phyloP scores from a whole-genome alignment of 2,329 filamentous ascomycete species.

The Trichoderma brevicompactum region DNA sequence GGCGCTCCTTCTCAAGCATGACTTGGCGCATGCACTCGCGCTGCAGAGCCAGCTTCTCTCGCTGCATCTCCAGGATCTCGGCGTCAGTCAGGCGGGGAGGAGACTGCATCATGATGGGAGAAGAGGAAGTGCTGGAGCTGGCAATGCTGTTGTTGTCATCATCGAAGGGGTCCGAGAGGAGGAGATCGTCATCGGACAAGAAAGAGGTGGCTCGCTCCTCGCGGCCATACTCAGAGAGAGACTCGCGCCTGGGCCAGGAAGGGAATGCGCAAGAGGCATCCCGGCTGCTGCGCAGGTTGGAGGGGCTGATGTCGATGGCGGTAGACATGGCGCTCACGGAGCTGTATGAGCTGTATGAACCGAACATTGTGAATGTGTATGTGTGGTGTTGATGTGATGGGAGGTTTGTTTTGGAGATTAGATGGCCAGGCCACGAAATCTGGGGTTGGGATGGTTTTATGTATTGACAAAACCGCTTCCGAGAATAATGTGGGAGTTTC shows the following conservation, averaged over 20 bases:
- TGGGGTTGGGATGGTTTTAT: conserved; percentile 12
- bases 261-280: conserved; percentile 59
- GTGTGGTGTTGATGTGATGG: background rate
- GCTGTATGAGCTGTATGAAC: conserved; percentile 56
- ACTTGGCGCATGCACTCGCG: conserved; percentile 57
- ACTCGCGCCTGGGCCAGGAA: conserved; percentile 61
- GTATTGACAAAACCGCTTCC: conserved; percentile 1
- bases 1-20: conserved; percentile 59
- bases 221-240: conserved; percentile 50
- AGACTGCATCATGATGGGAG: conserved; percentile 39
- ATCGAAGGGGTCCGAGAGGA: conserved; percentile 56
- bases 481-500: conserved; percentile 1
- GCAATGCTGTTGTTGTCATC: conserved; percentile 55
- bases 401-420: background rate
- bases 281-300: conserved; percentile 44
- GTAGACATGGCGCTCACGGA: conserved; percentile 50
- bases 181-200: conserved; percentile 67
- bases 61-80: conserved; percentile 56
- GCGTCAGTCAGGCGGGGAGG: conserved; percentile 49
- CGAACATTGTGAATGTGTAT: conserved; percentile 48
- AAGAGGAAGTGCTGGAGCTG: conserved; percentile 50
- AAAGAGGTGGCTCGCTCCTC: conserved; percentile 57
- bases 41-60: conserved; percentile 56
- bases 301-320: conserved; percentile 53
- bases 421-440: conserved; percentile 16